Evolutionary conservation across 441 rosid species (phyloP).

Genomic region (Gossypium trilobum): DNA sequence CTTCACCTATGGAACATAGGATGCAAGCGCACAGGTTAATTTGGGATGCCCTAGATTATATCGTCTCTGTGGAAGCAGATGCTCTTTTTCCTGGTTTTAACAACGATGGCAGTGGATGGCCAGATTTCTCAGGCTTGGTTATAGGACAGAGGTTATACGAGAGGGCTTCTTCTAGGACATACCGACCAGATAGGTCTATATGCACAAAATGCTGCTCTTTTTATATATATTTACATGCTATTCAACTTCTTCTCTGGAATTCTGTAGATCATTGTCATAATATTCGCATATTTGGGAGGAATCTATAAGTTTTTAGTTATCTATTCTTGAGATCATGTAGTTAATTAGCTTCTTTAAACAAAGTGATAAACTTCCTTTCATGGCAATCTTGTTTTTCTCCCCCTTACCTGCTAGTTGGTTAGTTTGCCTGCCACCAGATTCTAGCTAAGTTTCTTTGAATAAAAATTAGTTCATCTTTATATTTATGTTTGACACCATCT

Average conservation of each 20-base stretch:
- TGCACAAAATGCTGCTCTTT: neutral
- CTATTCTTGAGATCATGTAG: neutral
- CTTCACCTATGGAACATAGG: constrained; percentile 64
- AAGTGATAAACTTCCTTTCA: neutral
- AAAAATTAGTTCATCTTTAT: neutral
- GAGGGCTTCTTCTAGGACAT: constrained; percentile 68
- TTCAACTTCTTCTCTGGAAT: neutral
- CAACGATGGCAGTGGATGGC: constrained; percentile 81
- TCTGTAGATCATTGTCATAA: neutral
- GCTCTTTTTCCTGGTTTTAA: constrained; percentile 83
- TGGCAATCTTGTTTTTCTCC: neutral
- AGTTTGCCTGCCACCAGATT: neutral
- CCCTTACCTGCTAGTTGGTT: neutral
- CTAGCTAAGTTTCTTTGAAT: neutral
- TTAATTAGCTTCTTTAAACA: neutral
- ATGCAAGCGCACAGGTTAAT: constrained; percentile 79
- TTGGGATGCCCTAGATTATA: constrained; percentile 94
- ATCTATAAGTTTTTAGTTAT: neutral
- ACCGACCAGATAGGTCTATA: constrained; percentile 67
- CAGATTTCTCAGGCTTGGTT: constrained; percentile 90
- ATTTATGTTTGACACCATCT: neutral
- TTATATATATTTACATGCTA: neutral
- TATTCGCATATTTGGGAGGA: neutral
- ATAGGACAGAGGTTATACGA: constrained; percentile 95
- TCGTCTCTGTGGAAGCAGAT: constrained; percentile 83